Conservation (phyloP, 305 asterid species). For the Andrographis paniculata region DNA sequence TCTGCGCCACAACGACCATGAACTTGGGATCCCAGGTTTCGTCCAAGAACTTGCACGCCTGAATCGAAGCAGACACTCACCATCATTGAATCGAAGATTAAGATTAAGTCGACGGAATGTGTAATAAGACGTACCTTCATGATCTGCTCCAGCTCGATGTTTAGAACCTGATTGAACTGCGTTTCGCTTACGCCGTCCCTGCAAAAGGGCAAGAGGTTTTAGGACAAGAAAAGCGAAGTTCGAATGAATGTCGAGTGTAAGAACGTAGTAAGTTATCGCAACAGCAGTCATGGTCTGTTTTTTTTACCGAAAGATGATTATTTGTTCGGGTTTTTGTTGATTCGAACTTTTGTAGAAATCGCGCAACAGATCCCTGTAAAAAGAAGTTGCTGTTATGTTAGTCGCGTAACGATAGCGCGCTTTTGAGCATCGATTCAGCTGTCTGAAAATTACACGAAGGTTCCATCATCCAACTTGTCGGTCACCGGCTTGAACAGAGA, state of each 20-base stretch:
- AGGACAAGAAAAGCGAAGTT: no score
- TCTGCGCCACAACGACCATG: slow-evolving; percentile 83
- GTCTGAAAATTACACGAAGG: slow-evolving; percentile 39
- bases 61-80: background rate
- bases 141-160: slow-evolving; percentile 72
- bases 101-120: background rate
- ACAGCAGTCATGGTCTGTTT: no score
- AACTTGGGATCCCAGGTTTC: slow-evolving; percentile 83
- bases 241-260: no score
- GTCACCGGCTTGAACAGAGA: slow-evolving; percentile 36
- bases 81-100: background rate
- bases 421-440: background rate
- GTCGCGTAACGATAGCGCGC: no score
- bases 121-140: slow-evolving; percentile 48
- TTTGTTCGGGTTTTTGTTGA: slow-evolving; percentile 40
- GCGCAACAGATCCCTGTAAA: slow-evolving; percentile 46
- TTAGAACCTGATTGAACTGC: slow-evolving; percentile 84
- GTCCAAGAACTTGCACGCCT: slow-evolving; percentile 84
- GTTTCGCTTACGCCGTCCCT: slow-evolving; percentile 97
- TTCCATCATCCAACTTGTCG: slow-evolving; percentile 36
- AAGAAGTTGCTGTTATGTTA: no score
- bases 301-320: slow-evolving; percentile 62
- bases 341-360: slow-evolving; percentile 44
- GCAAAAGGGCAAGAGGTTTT: slow-evolving; percentile 13
- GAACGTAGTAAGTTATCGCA: no score